A percentile compares a stretch with the other conserved stretches of the same genome.
phyloP scores from a whole-genome alignment of 306 rosid genomes.

The Carpinus fangiana region DNA sequence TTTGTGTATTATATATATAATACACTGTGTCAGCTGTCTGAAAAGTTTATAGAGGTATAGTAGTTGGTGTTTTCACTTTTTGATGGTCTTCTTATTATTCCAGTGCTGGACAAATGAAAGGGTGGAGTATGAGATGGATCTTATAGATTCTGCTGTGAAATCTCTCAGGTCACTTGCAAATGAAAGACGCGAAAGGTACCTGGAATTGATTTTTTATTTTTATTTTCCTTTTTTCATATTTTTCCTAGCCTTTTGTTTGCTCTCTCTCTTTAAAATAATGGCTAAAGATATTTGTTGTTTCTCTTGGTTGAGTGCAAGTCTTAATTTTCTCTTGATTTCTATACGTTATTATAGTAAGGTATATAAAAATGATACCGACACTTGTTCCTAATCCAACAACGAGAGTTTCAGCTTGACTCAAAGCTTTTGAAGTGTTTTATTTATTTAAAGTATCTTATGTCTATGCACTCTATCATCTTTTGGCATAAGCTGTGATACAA shows the following conservation, averaged over 20 bases:
- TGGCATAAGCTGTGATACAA: neutral
- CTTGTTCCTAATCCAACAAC: too few species aligned
- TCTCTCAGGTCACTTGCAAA: conserved; percentile 86
- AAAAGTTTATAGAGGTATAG: neutral
- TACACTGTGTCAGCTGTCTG: neutral
- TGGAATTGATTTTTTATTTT: conserved; percentile 12
- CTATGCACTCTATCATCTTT: neutral
- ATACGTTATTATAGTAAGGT: too few species aligned
- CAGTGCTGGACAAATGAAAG: conserved; percentile 84
- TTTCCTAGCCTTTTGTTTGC: neutral
- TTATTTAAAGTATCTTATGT: neutral
- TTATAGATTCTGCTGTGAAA: conserved; percentile 66
- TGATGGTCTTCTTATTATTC: conserved; percentile 4
- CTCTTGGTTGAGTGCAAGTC: too few species aligned
- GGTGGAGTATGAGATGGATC: conserved; percentile 71
- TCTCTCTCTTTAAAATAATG: neutral
- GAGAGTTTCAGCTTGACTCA: neutral
- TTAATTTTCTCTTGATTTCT: too few species aligned
- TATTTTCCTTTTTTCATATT: neutral
- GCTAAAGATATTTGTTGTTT: neutral
- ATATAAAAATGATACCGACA: neutral
- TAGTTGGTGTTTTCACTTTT: neutral
- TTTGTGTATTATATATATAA: neutral
- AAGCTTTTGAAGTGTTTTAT: too few species aligned
- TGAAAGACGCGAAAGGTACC: conserved; percentile 88